phyloP scores from a whole-genome alignment of 2,329 filamentous ascomycete genomes.

The Trichoderma afroharzianum region DNA sequence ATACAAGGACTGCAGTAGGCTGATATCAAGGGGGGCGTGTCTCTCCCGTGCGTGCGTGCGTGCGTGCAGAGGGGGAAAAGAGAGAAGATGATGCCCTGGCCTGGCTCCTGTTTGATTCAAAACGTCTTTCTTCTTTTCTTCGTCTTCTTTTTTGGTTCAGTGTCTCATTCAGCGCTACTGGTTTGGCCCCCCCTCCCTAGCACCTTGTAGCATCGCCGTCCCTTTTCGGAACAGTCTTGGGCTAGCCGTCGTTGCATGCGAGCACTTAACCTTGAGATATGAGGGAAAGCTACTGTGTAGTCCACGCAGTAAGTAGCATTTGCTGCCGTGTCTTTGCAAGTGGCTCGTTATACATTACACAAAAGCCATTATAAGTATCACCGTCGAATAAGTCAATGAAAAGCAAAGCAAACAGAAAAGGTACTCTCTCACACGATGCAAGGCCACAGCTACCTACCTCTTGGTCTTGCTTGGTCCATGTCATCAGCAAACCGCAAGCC shows the following conservation, averaged over 20 bases:
- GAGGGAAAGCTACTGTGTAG: background rate
- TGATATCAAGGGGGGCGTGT: background rate
- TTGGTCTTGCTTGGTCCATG: background rate
- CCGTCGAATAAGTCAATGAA: background rate
- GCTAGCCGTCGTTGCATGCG: conserved; percentile 2
- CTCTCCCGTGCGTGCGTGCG: background rate
- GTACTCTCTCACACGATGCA: background rate
- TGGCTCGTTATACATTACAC: background rate
- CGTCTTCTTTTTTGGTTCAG: background rate
- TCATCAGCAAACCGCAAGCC: conserved; percentile 12
- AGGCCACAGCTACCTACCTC: background rate
- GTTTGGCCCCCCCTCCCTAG: background rate
- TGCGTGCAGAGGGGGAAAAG: background rate
- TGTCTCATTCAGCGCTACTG: background rate
- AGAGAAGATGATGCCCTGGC: background rate
- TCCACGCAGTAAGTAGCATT: background rate
- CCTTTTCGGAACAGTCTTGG: background rate
- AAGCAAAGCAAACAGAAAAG: background rate
- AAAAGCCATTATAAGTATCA: background rate
- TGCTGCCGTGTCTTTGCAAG: background rate
- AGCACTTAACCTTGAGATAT: conserved; percentile 5
- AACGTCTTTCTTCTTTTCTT: background rate
- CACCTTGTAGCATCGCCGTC: background rate
- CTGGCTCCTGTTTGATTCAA: background rate
- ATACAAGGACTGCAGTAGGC: background rate